Percentiles rank a stretch among this genome's conserved stretches.
Evolutionary conservation across 139 green algal species (phyloP).

Genomic region (Pseudopediastrum boryanum): DNA sequence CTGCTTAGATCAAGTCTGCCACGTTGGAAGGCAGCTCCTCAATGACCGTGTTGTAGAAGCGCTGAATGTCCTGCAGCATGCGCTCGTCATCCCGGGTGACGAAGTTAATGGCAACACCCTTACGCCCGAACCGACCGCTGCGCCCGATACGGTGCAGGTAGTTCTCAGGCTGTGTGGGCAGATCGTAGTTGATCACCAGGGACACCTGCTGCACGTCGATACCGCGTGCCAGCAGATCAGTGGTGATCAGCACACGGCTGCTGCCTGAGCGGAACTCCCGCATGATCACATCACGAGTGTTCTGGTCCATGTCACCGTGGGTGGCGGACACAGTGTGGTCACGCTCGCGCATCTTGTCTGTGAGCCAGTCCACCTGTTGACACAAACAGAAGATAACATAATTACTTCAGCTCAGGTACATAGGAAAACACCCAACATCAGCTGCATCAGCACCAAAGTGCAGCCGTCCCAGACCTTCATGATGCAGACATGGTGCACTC

Average conservation of each 20-base stretch:
- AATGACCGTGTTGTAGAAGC: slow-evolving; percentile 99
- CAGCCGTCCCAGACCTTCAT: too few species aligned
- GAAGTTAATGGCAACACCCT: slow-evolving; percentile 99
- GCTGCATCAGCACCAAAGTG: too few species aligned
- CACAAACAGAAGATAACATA: too few species aligned
- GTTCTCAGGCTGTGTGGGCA: slow-evolving; percentile 99
- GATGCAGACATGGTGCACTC: too few species aligned
- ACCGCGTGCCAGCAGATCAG: slow-evolving; percentile 98
- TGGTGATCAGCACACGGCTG: slow-evolving; percentile 99
- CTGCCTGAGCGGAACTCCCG: slow-evolving; percentile 99
- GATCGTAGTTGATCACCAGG: slow-evolving; percentile 99
- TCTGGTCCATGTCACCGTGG: slow-evolving; percentile 99
- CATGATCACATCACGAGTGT: slow-evolving; percentile 99
- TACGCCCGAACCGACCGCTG: slow-evolving; percentile 92
- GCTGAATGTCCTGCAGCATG: slow-evolving; percentile 97
- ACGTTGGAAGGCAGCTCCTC: slow-evolving; percentile 98
- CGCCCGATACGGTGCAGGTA: slow-evolving; percentile 99
- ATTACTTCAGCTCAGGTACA: too few species aligned
- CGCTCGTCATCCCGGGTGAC: slow-evolving; percentile 93
- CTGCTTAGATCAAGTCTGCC: slow-evolving; percentile 88
- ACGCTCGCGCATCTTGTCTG: slow-evolving; percentile 98
- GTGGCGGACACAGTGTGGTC: slow-evolving; percentile 99
- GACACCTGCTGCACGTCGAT: slow-evolving; percentile 99
- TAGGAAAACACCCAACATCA: too few species aligned
- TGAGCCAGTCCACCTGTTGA: slow-evolving; percentile 97